Conservation (phyloP, 768 basidiomycete genomes). For the Boletales sp. region DNA sequence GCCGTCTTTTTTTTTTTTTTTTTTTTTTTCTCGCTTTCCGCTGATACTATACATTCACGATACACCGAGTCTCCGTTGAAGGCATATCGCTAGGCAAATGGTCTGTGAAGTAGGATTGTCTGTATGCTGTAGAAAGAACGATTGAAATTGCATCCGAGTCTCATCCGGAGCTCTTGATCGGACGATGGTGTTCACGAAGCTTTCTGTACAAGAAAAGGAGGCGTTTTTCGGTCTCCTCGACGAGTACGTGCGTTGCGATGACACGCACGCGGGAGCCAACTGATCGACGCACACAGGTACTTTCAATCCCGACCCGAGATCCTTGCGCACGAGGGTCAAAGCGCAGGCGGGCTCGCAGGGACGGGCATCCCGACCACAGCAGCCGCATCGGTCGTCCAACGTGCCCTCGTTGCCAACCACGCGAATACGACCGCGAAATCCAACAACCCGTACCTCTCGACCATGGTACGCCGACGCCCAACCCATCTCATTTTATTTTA, state of each 20-base stretch:
- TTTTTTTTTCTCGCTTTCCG: conserved; percentile 2
- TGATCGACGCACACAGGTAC: conserved; percentile 45
- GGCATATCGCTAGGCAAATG: conserved; percentile 16
- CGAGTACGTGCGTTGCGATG: conserved; percentile 46
- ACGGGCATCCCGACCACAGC: conserved; percentile 21
- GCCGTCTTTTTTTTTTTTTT: conserved; percentile 1
- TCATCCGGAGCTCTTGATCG: background rate
- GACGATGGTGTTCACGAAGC: conserved; percentile 63
- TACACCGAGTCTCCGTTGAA: conserved; percentile 12
- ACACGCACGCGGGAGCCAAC: background rate
- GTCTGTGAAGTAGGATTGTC: conserved; percentile 26
- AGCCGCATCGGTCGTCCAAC: conserved; percentile 42
- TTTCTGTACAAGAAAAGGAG: conserved; percentile 66
- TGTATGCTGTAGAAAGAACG: conserved; percentile 30
- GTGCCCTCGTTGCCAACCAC: conserved; percentile 39
- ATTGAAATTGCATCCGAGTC: background rate
- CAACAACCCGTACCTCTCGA: conserved; percentile 31
- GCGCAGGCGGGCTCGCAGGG: conserved; percentile 15
- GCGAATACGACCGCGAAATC: conserved; percentile 21
- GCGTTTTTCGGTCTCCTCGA: conserved; percentile 80
- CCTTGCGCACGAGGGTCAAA: conserved; percentile 32
- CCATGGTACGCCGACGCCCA: conserved; percentile 38
- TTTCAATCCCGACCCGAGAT: conserved; percentile 71
- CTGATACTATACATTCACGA: conserved; percentile 18
- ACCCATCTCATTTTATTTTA: too few species aligned